Percentiles rank a stretch among this genome's conserved stretches.
phyloP scores from a whole-genome alignment of 2,329 filamentous ascomycete species.

The Lachnum nothofagi region DNA sequence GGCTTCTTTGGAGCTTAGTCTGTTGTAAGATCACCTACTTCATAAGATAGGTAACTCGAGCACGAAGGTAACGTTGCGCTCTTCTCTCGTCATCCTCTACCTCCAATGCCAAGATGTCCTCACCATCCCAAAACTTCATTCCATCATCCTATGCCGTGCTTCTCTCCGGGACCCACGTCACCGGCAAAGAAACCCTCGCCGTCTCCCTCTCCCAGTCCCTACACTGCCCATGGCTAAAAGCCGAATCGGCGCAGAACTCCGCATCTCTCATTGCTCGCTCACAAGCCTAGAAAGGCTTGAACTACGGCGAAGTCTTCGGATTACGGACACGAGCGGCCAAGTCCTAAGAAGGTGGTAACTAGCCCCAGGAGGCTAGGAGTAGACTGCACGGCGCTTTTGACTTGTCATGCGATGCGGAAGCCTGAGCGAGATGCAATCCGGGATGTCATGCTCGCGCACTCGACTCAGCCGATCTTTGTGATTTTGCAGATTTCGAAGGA shows the following conservation, averaged over 20 bases:
- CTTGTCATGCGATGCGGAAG: constrained; percentile 6
- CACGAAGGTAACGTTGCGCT: too few species aligned
- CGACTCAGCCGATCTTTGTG: constrained; percentile 5
- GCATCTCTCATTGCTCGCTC: constrained; percentile 2
- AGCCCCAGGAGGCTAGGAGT: not conserved
- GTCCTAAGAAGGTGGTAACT: not conserved
- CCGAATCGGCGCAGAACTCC: not conserved
- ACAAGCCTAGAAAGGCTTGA: constrained; percentile 1
- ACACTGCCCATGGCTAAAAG: constrained; percentile 8
- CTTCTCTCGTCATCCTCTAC: too few species aligned
- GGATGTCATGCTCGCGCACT: constrained; percentile 3
- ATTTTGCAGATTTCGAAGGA: constrained; percentile 11
- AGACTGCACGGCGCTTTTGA: constrained; percentile 5
- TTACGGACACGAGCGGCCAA: not conserved
- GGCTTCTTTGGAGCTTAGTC: too few species aligned
- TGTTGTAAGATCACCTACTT: too few species aligned
- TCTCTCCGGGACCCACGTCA: constrained; percentile 10
- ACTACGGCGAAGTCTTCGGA: constrained; percentile 5
- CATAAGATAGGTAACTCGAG: too few species aligned
- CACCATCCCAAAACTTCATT: not conserved
- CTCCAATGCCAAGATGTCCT: not conserved
- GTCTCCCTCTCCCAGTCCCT: constrained; percentile 7
- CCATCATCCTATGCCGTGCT: constrained; percentile 7
- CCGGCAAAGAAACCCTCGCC: constrained; percentile 11
- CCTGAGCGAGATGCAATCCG: constrained; percentile 8